Conservation (phyloP, 1,284 basidiomycete genomes). For the Abortiporus biennis region DNA sequence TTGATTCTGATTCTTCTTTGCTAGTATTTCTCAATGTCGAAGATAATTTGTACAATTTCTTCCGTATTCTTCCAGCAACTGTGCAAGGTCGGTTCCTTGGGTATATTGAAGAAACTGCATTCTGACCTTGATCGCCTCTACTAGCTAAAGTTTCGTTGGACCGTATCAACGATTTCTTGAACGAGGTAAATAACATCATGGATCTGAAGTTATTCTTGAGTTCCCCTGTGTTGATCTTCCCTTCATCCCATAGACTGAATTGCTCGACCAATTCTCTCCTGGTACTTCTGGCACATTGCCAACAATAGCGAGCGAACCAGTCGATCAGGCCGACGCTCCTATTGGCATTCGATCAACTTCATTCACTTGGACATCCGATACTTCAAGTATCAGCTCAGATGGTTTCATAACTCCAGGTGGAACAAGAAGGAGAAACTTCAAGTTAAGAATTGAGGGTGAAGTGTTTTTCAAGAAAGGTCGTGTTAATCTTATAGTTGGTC, state of each 20-base stretch:
- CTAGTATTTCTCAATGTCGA: constrained; percentile 31
- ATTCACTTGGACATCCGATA: constrained; percentile 34
- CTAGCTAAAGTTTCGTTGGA: constrained; percentile 42
- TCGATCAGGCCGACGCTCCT: constrained; percentile 11
- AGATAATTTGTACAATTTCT: constrained; percentile 23
- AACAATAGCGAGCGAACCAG: constrained; percentile 5
- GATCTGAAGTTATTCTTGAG: not conserved
- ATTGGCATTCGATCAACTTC: constrained; percentile 36
- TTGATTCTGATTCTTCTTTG: not conserved
- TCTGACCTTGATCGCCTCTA: constrained; percentile 10
- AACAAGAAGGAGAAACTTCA: constrained; percentile 32
- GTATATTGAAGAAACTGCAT: constrained; percentile 7
- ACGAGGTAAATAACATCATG: constrained; percentile 24
- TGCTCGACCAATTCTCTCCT: constrained; percentile 39
- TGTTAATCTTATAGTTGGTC: constrained; percentile 61
- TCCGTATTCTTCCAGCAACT: constrained; percentile 24
- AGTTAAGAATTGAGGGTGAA: constrained; percentile 43
- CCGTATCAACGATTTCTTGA: constrained; percentile 40
- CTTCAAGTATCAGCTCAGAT: constrained; percentile 16
- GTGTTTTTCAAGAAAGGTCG: constrained; percentile 50
- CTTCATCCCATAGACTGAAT: constrained; percentile 35
- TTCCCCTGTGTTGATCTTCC: not conserved
- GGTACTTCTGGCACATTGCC: constrained; percentile 22
- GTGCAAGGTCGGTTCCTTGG: constrained; percentile 23
- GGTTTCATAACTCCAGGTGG: constrained; percentile 20